Base-by-base conservation (phyloP, 768 basidiomycete species). In the Termitomyces titanicus region DNA sequence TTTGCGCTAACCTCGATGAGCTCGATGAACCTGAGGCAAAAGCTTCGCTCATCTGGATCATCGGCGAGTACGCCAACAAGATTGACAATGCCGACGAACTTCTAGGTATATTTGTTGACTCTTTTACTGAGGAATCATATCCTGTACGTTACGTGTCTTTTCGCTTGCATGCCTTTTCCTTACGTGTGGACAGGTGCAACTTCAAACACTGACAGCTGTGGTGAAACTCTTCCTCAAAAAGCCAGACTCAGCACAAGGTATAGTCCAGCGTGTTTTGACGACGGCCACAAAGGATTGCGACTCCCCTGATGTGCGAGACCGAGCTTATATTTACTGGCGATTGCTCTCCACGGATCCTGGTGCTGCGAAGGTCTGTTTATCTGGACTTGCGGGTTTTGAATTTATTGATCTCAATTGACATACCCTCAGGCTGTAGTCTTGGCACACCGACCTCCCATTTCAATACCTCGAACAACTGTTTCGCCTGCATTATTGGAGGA, bases 311-410 rank as follows among this genome's bases (percentile, higher is more conserved):
- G 92, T 99, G 15, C 82, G 97, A 39, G 97, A 99, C 69, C 81
- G 95, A 47, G 97, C 97, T 1, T 99, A 98, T 66, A 96, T 98
- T 38, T 98, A 98, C 66, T 99, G 97, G 97, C 80, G 97, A 57
- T 66, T 99, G 59, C 70, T 99, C 25, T 96, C 93, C 6, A 94
- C 93, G 53, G 96, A 99, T 69, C 92, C 95, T 1, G 92, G 84
- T 2, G 94, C 96, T 17, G 96, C 97, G 0, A 99, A 98, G 80
- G 94, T 92, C 58, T 47, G 74, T 57, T 11, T 10, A 52, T 20
- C 25, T 9, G 22, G 35, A 25, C 31, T 1, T 38, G 25, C 9
- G 3, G 10, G 22, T 43, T n/a, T 35, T 11, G 22, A 20, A 40
- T n/a, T n/a, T 29, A 17, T 39, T 40, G 33, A 31, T 12, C 54